phyloP scores from a whole-genome alignment of 768 basidiomycete genomes.

The Tephrocybe sp. region DNA sequence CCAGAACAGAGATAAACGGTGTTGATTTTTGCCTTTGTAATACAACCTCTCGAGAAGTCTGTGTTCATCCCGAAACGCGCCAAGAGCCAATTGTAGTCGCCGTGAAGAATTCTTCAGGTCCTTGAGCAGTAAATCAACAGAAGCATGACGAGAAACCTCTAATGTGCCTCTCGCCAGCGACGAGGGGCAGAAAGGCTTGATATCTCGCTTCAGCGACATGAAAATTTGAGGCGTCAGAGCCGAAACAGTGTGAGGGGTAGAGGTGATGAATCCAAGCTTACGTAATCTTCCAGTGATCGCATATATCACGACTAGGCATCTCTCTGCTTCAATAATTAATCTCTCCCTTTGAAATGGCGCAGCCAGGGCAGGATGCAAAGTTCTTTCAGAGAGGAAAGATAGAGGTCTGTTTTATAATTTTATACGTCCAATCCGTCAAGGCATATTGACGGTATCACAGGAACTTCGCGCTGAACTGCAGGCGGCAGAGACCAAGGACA shows the following conservation, averaged over 20 bases:
- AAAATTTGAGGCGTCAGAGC: no score
- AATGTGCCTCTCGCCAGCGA: constrained; percentile 25
- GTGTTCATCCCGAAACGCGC: constrained; percentile 48
- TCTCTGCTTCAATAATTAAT: neutral
- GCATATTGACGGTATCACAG: constrained; percentile 32
- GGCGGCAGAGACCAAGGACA: constrained; percentile 93
- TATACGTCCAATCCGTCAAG: neutral
- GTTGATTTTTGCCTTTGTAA: constrained; percentile 83
- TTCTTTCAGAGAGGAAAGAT: constrained; percentile 93
- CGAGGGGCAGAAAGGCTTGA: constrained; percentile 1
- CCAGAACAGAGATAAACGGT: constrained; percentile 71
- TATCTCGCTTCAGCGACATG: constrained; percentile 10
- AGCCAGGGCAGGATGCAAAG: constrained; percentile 84
- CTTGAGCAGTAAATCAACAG: constrained; percentile 60
- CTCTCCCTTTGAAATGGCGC: constrained; percentile 34
- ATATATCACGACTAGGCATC: no score
- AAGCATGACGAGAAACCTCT: constrained; percentile 29
- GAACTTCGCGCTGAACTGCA: constrained; percentile 92
- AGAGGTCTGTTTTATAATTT: constrained; percentile 51
- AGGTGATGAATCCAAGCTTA: constrained; percentile 8
- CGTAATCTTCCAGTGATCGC: constrained; percentile 2
- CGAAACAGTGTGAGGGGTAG: no score
- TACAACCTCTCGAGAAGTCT: constrained; percentile 65
- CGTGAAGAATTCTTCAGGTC: constrained; percentile 56
- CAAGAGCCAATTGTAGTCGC: constrained; percentile 44